Evolutionary conservation across 768 basidiomycete genomes (phyloP).

Genomic region (Asterophora parasitica): DNA sequence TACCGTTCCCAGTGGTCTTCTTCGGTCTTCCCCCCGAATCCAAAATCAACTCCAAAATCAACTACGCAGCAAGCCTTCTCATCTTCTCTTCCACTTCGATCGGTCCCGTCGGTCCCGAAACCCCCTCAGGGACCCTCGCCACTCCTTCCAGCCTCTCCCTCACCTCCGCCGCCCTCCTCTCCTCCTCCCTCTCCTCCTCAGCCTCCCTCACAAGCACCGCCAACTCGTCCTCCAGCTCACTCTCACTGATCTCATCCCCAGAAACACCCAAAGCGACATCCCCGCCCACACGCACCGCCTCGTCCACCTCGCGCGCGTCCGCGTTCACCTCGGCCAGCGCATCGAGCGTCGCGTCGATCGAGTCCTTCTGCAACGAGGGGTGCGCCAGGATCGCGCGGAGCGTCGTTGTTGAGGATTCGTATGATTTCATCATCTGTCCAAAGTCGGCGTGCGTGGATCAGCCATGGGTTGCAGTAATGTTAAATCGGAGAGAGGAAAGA

Average conservation of each 20-base stretch:
- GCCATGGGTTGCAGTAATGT: too few relatives aligned
- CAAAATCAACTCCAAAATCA: too few relatives aligned
- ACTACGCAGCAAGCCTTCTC: too few relatives aligned
- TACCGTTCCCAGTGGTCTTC: too few relatives aligned
- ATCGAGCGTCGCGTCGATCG: slow-evolving; percentile 84
- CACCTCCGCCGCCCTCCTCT: slow-evolving; percentile 7
- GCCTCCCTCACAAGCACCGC: slow-evolving; percentile 42
- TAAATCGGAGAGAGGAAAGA: not conserved
- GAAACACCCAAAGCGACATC: slow-evolving; percentile 54
- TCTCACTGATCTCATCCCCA: slow-evolving; percentile 62
- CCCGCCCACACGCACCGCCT: slow-evolving; percentile 65
- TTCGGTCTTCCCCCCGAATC: too few relatives aligned
- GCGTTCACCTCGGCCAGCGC: slow-evolving; percentile 79
- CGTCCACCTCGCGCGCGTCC: slow-evolving; percentile 79
- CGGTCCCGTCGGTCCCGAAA: not conserved
- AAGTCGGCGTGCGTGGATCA: slow-evolving; percentile 1
- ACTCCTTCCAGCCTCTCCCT: slow-evolving; percentile 19
- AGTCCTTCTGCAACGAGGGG: slow-evolving; percentile 72
- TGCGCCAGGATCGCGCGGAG: slow-evolving; percentile 72
- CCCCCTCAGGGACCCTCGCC: slow-evolving; percentile 4
- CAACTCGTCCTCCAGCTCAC: slow-evolving; percentile 61
- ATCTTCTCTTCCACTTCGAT: too few relatives aligned
- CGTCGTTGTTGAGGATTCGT: slow-evolving; percentile 78
- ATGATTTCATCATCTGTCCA: slow-evolving; percentile 73
- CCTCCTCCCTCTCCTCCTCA: slow-evolving; percentile 21